Evolutionary conservation across 1,284 basidiomycete genomes (phyloP).

Genomic region (Mycena citricolor): DNA sequence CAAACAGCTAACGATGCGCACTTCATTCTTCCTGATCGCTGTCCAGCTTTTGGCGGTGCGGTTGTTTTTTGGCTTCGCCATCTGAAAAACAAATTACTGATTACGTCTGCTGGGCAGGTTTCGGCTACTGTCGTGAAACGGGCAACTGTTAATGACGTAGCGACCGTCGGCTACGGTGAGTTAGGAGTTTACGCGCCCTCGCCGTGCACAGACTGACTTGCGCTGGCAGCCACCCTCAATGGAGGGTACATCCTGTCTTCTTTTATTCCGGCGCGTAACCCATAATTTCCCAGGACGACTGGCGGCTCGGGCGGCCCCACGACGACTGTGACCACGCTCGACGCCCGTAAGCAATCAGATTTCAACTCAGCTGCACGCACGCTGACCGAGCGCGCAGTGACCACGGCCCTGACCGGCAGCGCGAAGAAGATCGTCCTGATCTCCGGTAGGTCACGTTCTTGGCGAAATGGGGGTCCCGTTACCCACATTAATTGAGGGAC

Average conservation of each 20-base stretch:
- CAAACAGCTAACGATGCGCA: no score
- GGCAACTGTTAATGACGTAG: conserved; percentile 6
- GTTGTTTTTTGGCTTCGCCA: no score
- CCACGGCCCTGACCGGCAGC: conserved; percentile 41
- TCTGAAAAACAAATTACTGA: neutral
- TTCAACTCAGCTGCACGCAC: conserved; percentile 33
- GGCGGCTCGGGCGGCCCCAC: conserved; percentile 43
- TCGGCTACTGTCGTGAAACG: conserved; percentile 6
- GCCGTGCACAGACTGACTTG: neutral
- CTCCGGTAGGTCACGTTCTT: conserved; percentile 36
- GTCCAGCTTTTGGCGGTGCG: no score
- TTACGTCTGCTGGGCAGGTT: neutral
- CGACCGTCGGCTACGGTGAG: conserved; percentile 9
- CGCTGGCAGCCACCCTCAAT: conserved; percentile 4
- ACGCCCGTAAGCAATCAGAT: conserved; percentile 29
- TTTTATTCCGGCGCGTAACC: neutral
- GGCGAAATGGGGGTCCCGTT: neutral
- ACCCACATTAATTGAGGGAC: conserved; percentile 30
- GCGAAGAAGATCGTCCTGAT: conserved; percentile 48
- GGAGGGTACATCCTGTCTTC: conserved; percentile 2
- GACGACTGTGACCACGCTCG: conserved; percentile 18
- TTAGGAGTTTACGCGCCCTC: neutral
- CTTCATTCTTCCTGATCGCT: no score
- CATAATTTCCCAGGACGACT: conserved; percentile 33
- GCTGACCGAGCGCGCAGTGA: conserved; percentile 28